Evolutionary conservation across 257 asterid genomes (phyloP).

Genomic region (Nicotiana paniculata): DNA sequence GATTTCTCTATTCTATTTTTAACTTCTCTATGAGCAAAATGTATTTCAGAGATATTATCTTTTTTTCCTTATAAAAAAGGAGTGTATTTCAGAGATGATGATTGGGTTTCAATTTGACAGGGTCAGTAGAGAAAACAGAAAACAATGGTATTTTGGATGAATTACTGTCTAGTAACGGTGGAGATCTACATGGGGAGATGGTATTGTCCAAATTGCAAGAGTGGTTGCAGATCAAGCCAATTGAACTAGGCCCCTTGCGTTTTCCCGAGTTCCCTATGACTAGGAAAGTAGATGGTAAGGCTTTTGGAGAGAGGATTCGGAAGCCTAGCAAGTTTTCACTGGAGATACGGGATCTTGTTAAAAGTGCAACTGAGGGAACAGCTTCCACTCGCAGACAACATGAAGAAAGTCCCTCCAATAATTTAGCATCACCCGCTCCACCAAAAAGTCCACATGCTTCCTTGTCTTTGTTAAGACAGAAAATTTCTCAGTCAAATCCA

Average conservation of each 20-base stretch:
- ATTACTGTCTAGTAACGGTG: constrained; percentile 36
- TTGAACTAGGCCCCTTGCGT: constrained; percentile 38
- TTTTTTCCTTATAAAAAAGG: too few relatives aligned
- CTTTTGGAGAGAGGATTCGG: constrained; percentile 31
- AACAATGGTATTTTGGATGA: constrained; percentile 38
- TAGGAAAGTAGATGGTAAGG: constrained; percentile 37
- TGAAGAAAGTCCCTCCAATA: constrained; percentile 20
- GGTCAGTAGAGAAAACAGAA: constrained; percentile 30
- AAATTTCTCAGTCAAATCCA: constrained; percentile 40
- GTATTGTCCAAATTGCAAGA: constrained; percentile 62
- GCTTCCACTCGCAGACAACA: constrained; percentile 16
- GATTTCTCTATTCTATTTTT: neutral
- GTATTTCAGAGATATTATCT: neutral
- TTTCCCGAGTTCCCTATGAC: constrained; percentile 32
- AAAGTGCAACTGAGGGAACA: constrained; percentile 29
- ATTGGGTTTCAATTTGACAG: constrained; percentile 25
- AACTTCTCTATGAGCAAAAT: neutral
- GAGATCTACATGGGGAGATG: constrained; percentile 60
- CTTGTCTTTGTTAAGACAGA: constrained; percentile 40
- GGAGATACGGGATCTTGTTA: constrained; percentile 32
- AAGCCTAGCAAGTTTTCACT: constrained; percentile 36
- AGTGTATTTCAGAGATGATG: neutral
- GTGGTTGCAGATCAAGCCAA: constrained; percentile 54
- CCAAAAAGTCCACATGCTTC: constrained; percentile 60
- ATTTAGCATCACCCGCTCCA: constrained; percentile 54